Conservation (phyloP, 2,329 filamentous ascomycete species). For the Sporothrix pallida region DNA sequence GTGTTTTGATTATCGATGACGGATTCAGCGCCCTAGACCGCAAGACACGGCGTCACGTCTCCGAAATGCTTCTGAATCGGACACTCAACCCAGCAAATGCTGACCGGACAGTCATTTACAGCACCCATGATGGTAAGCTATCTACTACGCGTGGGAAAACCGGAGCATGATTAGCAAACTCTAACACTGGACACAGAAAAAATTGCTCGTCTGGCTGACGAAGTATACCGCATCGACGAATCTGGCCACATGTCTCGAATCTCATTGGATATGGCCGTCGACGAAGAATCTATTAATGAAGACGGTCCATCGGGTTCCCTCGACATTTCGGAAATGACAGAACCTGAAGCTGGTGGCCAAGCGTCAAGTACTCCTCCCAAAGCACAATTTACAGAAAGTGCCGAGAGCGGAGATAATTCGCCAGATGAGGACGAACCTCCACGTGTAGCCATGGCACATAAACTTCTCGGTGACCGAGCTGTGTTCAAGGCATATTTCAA, state of each 20-base stretch:
- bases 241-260: background rate
- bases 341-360: background rate
- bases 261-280: background rate
- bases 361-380: background rate
- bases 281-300: background rate
- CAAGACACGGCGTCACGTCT: slow-evolving; percentile 9
- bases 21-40: slow-evolving; percentile 22
- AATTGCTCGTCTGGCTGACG: slow-evolving; percentile 23
- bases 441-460: slow-evolving; percentile 38
- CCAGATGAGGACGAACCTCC: background rate
- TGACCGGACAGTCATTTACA: background rate
- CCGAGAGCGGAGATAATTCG: background rate
- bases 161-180: too few species aligned
- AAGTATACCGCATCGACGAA: background rate
- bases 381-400: background rate
- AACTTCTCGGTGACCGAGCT: slow-evolving; percentile 10
- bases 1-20: slow-evolving; percentile 12
- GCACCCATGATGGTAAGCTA: background rate
- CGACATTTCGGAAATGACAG: background rate
- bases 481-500: slow-evolving; percentile 23
- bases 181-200: background rate
- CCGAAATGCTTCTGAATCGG: slow-evolving; percentile 1
- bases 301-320: background rate
- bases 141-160: too few species aligned
- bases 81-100: background rate